Base-by-base conservation (phyloP, 805 yeast species). In the Clavispora phyllophila region DNA sequence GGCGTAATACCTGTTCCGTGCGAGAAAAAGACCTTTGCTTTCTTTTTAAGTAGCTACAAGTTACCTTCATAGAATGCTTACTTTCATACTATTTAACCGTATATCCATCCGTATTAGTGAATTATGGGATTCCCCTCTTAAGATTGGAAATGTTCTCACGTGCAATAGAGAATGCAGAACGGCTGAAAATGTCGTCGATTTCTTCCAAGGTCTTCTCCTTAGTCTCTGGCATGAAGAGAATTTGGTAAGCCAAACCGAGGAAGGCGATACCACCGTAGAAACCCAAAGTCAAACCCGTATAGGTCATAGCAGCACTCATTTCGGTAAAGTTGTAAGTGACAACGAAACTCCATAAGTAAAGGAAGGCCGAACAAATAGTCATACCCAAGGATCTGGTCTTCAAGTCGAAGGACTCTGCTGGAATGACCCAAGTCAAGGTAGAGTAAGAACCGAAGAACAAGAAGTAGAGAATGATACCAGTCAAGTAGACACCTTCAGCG, bases 121-220 rank as follows among this genome's bases (percentile, higher is more conserved):
- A n/a, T 45, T 42, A 51, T 45, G 38, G 44, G 26, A 44, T 50
- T 14, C 55, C 55, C 39, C 43, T 58, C 49, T 56, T 63, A 53
- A 63, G 49, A 41, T 57, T 57, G 34, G 57, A 54, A 37, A 68
- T 40, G 50, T 72, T 72, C 49, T 60, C 57, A 20, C 51, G 57
- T n/a, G 67, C 64, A 36, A 71, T 43, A 18, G 61, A 56, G 36
- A 53, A 39, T 2, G 84, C 70, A 20, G 79, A 68, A 55, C 66
- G 73, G 41, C 70, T 62, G 65, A 80, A 81, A 37, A 81, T 65
- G 39, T 75, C 81, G 56, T 82, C 88, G 46, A 82, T 77, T 62
- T 82, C 87, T 63, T 82, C 89, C 57, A 82, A 71, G 12, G 87
- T 79, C 64, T 75, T 78, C 53, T 76, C 82, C 64, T 81, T 82